phyloP scores from a whole-genome alignment of 352 stramenopile genomes.

The Pythium utonaiense region DNA sequence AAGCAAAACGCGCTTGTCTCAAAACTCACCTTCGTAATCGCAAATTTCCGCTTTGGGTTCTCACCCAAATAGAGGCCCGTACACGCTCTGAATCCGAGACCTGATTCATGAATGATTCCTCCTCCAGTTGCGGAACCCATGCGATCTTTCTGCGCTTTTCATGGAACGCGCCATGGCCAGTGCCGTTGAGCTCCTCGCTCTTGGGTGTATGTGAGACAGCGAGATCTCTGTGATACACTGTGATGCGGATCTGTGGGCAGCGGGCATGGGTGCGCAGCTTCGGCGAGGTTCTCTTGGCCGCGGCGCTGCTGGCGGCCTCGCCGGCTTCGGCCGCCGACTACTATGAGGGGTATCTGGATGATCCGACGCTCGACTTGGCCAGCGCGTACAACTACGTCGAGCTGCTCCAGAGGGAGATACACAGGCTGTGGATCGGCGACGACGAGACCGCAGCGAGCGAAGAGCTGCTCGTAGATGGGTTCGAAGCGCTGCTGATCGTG shows the following conservation, averaged over 20 bases:
- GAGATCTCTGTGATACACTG: neutral
- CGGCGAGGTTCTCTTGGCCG: neutral
- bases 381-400: neutral
- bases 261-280: neutral
- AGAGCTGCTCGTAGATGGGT: neutral
- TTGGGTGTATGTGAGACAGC: neutral
- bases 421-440: neutral
- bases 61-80: neutral
- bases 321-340: neutral
- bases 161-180: neutral
- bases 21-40: neutral
- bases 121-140: neutral
- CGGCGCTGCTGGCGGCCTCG: neutral
- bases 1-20: neutral
- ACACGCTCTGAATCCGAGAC: neutral
- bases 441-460: neutral
- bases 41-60: neutral
- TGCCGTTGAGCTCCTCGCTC: too few relatives aligned
- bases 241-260: neutral
- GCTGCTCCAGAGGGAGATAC: neutral
- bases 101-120: constrained; percentile 4
- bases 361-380: neutral
- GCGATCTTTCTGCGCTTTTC: neutral
- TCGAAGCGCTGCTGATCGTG: constrained; percentile 9
- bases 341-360: neutral